These are phyloP conservation scores for Mycena galericulata DNA, from an alignment of 768 basidiomycete species.

Conservation along the genomic window DNA sequence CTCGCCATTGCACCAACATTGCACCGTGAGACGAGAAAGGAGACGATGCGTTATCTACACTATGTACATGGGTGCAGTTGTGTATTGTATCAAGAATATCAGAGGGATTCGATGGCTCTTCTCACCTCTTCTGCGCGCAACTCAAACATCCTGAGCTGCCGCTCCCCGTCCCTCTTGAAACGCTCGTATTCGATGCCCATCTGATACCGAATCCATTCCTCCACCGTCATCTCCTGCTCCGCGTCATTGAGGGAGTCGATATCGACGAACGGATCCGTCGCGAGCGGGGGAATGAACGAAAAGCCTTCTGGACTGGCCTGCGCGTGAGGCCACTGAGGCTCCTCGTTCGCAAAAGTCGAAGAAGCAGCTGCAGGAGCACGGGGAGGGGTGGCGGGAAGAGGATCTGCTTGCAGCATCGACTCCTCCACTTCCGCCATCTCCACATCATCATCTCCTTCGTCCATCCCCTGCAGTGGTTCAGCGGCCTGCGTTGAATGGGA, in stretches of 20 bases:
- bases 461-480: slow-evolving; percentile 15
- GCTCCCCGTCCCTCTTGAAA: slow-evolving; percentile 63
- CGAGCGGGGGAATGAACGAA: slow-evolving; percentile 53
- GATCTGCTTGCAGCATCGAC: slow-evolving; percentile 20
- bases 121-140: slow-evolving; percentile 55
- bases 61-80: slow-evolving; percentile 7
- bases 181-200: slow-evolving; percentile 75
- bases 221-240: slow-evolving; percentile 83
- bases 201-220: slow-evolving; percentile 86
- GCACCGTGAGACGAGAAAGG: background rate
- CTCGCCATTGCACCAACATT: background rate
- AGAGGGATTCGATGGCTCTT: slow-evolving; percentile 49
- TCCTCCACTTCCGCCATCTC: slow-evolving; percentile 46
- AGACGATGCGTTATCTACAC: slow-evolving; percentile 15
- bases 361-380: slow-evolving; percentile 29
- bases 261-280: slow-evolving; percentile 59
- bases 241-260: slow-evolving; percentile 65
- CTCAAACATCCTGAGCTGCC: slow-evolving; percentile 62
- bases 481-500: background rate
- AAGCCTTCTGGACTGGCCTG: slow-evolving; percentile 24
- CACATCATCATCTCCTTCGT: slow-evolving; percentile 39
- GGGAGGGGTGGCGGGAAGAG: slow-evolving; percentile 31
- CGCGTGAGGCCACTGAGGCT: slow-evolving; percentile 13
- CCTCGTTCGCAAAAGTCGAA: slow-evolving; percentile 17
- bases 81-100: slow-evolving; percentile 3